Percentiles rank a stretch among this genome's conserved stretches.
phyloP scores from a whole-genome alignment of 768 basidiomycete genomes.

The Suillus bovinus region DNA sequence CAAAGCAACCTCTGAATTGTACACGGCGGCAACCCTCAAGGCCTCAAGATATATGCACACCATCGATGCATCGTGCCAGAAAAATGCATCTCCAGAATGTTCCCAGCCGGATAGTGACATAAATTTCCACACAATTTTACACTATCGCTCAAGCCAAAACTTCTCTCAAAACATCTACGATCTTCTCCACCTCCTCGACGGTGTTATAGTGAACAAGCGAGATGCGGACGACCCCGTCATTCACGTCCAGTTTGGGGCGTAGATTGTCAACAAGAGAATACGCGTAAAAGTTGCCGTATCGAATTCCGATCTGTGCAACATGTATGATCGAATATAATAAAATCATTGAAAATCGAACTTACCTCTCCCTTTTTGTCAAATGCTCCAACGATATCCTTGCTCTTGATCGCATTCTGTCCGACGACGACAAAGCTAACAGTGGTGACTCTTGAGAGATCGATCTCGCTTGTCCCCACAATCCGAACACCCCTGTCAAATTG shows the following conservation, averaged over 20 bases:
- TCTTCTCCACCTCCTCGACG: conserved; percentile 61
- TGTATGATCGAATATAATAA: conserved; percentile 3
- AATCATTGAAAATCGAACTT: conserved; percentile 27
- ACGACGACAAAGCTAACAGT: conserved; percentile 74
- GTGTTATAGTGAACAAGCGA: conserved; percentile 84
- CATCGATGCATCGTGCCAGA: neutral
- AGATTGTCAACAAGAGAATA: conserved; percentile 58
- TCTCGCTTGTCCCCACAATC: conserved; percentile 61
- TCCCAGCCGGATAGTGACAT: neutral
- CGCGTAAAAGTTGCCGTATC: conserved; percentile 79
- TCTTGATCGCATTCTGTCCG: conserved; percentile 54
- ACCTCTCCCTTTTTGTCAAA: conserved; percentile 69
- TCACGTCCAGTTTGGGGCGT: conserved; percentile 54
- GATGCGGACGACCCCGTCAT: conserved; percentile 72
- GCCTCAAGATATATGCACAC: too few species aligned
- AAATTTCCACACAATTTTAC: neutral
- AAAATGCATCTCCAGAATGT: neutral
- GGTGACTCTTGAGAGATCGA: conserved; percentile 50
- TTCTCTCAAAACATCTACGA: conserved; percentile 57
- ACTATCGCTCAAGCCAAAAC: conserved; percentile 33
- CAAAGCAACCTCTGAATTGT: too few species aligned
- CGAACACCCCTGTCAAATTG: conserved; percentile 61
- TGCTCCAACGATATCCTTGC: conserved; percentile 59
- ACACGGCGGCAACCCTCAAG: neutral
- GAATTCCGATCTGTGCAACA: conserved; percentile 63